Base-by-base conservation (phyloP, 2,329 filamentous ascomycete genomes). In the Stagonosporopsis tanaceti region DNA sequence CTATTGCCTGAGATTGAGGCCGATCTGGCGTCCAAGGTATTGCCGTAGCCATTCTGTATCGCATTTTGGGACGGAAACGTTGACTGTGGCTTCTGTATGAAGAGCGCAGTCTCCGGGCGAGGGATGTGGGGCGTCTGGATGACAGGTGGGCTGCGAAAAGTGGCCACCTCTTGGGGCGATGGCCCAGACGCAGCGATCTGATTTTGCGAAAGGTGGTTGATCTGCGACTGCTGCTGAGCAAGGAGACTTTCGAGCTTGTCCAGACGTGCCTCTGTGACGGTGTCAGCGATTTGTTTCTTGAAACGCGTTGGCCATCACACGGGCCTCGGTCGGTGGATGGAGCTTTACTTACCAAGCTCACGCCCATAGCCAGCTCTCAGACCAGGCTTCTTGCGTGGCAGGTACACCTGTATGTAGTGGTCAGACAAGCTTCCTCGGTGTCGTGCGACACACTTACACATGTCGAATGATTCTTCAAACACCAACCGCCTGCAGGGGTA, bases 351-450 rank as follows among this genome's bases (percentile, higher is more conserved):
- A 59, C 56, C 56, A 39, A 88, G 80, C 74, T 89, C 86, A 47
- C 85, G 78, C 14, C 85, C 85, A 72, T 87, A 87, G 41, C 86
- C 87, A 65, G 87, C 78, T 48, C 81, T 76, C 50, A 83, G 80
- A 2, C 89, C 88, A 7, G 88, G 87, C 72, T 90, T 90, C 77
- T 90, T 89, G 39, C 88, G 81, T 67, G 89, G 88, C 59, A 85
- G 86, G 71, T 91, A 91, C 71, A 89, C 50, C 69, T 71, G 42
- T 17, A 40, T 24, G 45, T 17, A 38, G 48, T 57, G 57, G 25
- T 57, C 44, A 57, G 44, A 32, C 24, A n/a, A 30, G 27, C 11
- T 27, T 27, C 32, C 24, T 12, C 20, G 15, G 22, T 39, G 48
- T 57, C 27, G 55, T 44, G 42, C 37, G 48, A 57, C 22, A 34